Conservation (phyloP, 1,284 basidiomycete species). For the Trichosporon ovoides region DNA sequence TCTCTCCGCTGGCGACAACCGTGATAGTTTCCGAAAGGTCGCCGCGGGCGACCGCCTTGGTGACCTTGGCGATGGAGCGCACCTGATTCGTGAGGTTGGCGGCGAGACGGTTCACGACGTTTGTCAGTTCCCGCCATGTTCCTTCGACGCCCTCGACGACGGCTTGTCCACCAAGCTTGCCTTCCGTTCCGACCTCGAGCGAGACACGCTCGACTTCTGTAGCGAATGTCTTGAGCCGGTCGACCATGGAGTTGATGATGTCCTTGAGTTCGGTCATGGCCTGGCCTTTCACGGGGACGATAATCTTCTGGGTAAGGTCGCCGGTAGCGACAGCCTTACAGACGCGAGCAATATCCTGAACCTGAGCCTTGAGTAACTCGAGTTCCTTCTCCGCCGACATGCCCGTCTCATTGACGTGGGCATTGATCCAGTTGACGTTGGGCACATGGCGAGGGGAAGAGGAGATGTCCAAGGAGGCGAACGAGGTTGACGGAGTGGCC, state of each 20-base stretch:
- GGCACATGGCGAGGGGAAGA: constrained; percentile 22
- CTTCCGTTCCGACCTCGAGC: constrained; percentile 89
- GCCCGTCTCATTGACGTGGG: constrained; percentile 30
- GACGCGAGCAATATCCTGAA: constrained; percentile 84
- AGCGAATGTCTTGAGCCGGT: constrained; percentile 52
- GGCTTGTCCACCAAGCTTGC: constrained; percentile 88
- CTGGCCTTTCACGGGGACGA: constrained; percentile 88
- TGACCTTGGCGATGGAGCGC: constrained; percentile 88
- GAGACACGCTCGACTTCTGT: constrained; percentile 55
- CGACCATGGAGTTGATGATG: constrained; percentile 94
- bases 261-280: constrained; percentile 98
- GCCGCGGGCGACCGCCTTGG: constrained; percentile 94
- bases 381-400: constrained; percentile 61
- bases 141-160: constrained; percentile 89
- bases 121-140: constrained; percentile 85
- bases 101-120: constrained; percentile 86
- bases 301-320: constrained; percentile 93
- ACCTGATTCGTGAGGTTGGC: constrained; percentile 92
- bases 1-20: constrained; percentile 93
- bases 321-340: constrained; percentile 94
- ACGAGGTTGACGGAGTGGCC: constrained; percentile 13
- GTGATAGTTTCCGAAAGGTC: constrained; percentile 95
- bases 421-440: constrained; percentile 27
- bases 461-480: constrained; percentile 22
- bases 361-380: constrained; percentile 75